Base-by-base conservation (phyloP, 768 basidiomycete genomes). In the Amanita pallidorosea region DNA sequence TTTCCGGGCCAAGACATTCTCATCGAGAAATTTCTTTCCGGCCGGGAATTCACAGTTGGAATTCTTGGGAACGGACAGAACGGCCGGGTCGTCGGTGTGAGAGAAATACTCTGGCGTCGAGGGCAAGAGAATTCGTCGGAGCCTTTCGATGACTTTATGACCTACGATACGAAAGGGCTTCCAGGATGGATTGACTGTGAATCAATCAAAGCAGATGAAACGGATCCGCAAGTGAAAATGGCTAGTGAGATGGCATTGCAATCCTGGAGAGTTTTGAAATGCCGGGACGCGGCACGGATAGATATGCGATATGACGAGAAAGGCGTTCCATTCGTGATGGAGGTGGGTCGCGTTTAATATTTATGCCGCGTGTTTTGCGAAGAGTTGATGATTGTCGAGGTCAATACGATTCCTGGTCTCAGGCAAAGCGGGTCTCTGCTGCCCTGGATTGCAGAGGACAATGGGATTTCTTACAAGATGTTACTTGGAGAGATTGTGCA, bases 1-100 rank as follows among this genome's bases (percentile, higher is more conserved):
- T 60, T 55, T 45, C 62, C 60, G 5, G 47, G 46, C 17, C 56
- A 63, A 45, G 37, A 54, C 11, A 56, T 61, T 25, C 34, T 61
- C 9, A 48, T 63, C 20, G 62, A 63, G 49, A 45, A 52, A 22
- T 63, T 63, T 40, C 57, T 63, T n/a, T 41, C 45, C 3, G 60
- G 62, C 11, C 51, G 58, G 2, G 62, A 63, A 40, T 59, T 63
- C 36, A 63, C 62, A 1, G 57, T 61, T 1, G 58, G 59, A 3
- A 58, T 63, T 38, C n/a, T 63, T 9, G 62, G 60, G 4, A 63
- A 56, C 4, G 62, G 62, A 2, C 47, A 41, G 33, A 53, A 57
- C 15, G 57, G 60, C 1, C 25, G 40, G 3, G 55, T 54, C 13
- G 38, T 61, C n/a, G 58, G 60, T 8, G 57, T 60, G 17, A 51